Percentiles rank a stretch among this genome's conserved stretches.
phyloP scores from a whole-genome alignment of 352 stramenopile genomes.

The Phytophthora ohioensis region DNA sequence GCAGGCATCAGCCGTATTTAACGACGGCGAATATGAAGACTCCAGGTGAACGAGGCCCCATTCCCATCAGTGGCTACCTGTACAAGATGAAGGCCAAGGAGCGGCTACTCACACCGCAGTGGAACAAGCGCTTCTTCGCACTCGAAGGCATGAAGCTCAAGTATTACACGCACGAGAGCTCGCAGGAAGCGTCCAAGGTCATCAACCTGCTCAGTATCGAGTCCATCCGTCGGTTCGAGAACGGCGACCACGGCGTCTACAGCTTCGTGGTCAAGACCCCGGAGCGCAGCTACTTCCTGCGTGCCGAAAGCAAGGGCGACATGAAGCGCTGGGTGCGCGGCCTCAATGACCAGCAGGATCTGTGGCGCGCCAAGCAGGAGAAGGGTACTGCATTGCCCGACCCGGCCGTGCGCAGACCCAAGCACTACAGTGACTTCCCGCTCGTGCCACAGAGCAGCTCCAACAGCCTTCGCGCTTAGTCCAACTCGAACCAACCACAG shows the following conservation, averaged over 20 bases:
- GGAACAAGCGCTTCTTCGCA: slow-evolving; percentile 85
- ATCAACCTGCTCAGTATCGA: slow-evolving; percentile 81
- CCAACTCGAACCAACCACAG: slow-evolving; percentile 3
- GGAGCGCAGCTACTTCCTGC: slow-evolving; percentile 81
- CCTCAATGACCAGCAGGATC: slow-evolving; percentile 82
- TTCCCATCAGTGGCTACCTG: slow-evolving; percentile 84
- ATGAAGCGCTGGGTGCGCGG: slow-evolving; percentile 90
- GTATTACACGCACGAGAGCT: slow-evolving; percentile 78
- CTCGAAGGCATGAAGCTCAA: slow-evolving; percentile 81
- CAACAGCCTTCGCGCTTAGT: slow-evolving; percentile 47
- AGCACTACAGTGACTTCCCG: slow-evolving; percentile 82
- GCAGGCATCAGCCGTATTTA: not conserved
- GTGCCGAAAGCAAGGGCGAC: slow-evolving; percentile 84
- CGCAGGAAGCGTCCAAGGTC: slow-evolving; percentile 68
- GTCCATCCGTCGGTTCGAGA: slow-evolving; percentile 84
- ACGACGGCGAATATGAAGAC: slow-evolving; percentile 57
- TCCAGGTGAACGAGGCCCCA: slow-evolving; percentile 57
- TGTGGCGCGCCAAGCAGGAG: slow-evolving; percentile 73
- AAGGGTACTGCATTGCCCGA: slow-evolving; percentile 40
- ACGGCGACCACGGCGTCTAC: slow-evolving; percentile 81
- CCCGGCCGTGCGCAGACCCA: slow-evolving; percentile 54
- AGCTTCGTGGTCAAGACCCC: slow-evolving; percentile 86
- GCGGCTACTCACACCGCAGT: slow-evolving; percentile 76
- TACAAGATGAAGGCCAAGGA: slow-evolving; percentile 87
- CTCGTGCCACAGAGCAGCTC: slow-evolving; percentile 53